A percentile compares a stretch with the other conserved stretches of the same genome.
Evolutionary conservation across 148 eudicot species (phyloP).

Genomic region (Amaranthus cruentus): DNA sequence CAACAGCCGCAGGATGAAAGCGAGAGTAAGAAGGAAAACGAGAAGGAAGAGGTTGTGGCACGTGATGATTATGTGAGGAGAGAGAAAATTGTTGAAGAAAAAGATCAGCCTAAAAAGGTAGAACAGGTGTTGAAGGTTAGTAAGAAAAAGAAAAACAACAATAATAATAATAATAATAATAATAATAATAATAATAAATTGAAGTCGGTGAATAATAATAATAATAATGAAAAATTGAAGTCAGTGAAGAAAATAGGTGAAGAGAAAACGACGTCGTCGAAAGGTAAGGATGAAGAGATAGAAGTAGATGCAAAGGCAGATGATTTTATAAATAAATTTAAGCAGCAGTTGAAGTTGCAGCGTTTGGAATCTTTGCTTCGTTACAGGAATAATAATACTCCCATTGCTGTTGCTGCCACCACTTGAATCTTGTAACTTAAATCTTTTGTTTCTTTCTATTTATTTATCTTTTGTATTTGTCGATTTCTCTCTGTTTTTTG

Average conservation of each 20-base stretch:
- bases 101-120: neutral
- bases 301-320: slow-evolving; percentile 71
- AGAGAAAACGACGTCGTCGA: slow-evolving; percentile 20
- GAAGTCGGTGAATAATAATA: neutral
- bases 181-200: slow-evolving; percentile 2
- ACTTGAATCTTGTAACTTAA: neutral
- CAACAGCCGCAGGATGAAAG: neutral
- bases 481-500: neutral
- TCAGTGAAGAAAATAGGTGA: neutral
- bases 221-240: slow-evolving; percentile 6
- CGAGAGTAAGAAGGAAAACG: neutral
- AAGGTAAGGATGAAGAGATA: slow-evolving; percentile 26
- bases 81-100: neutral
- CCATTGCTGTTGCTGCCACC: neutral
- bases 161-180: neutral
- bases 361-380: slow-evolving; percentile 62
- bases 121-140: slow-evolving; percentile 28
- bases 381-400: slow-evolving; percentile 18
- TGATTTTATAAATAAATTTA: slow-evolving; percentile 61
- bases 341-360: slow-evolving; percentile 75
- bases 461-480: neutral
- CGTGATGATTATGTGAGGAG: slow-evolving; percentile 29
- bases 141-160: slow-evolving; percentile 34
- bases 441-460: neutral
- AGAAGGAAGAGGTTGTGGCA: neutral